A percentile compares a stretch with the other conserved stretches of the same genome.
phyloP scores from a whole-genome alignment of 768 basidiomycete species.

The Astraeus odoratus region DNA sequence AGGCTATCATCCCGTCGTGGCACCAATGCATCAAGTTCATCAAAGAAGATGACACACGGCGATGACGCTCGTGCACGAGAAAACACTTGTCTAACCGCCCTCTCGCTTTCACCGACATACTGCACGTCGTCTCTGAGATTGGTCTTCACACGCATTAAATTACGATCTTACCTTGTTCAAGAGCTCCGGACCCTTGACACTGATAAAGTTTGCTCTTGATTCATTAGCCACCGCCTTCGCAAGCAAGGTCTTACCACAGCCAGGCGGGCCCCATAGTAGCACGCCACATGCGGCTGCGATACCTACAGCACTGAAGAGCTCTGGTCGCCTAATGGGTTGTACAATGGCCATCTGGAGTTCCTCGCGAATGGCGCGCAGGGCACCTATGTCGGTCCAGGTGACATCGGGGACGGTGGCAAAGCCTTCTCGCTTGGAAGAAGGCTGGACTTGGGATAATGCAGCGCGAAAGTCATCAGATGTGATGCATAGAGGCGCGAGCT shows the following conservation, averaged over 20 bases:
- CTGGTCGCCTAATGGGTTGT: constrained; percentile 86
- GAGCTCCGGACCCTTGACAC: constrained; percentile 94
- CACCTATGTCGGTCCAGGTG: constrained; percentile 92
- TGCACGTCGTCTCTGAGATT: constrained; percentile 23
- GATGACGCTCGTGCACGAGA: constrained; percentile 88
- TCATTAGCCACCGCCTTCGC: constrained; percentile 99
- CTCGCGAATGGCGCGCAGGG: constrained; percentile 77
- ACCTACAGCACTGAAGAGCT: constrained; percentile 82
- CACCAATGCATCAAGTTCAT: constrained; percentile 89
- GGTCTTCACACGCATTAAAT: not conserved
- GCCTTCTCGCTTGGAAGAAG: constrained; percentile 95
- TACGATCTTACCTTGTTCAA: constrained; percentile 74
- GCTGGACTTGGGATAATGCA: constrained; percentile 87
- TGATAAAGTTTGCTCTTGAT: constrained; percentile 92
- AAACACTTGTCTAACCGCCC: constrained; percentile 92
- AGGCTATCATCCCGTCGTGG: constrained; percentile 85
- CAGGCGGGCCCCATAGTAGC: constrained; percentile 97
- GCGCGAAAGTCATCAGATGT: constrained; percentile 71
- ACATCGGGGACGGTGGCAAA: constrained; percentile 97
- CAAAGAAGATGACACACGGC: constrained; percentile 94
- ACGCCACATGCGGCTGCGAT: constrained; percentile 92
- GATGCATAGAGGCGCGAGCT: constrained; percentile 78
- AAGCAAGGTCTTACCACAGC: constrained; percentile 96
- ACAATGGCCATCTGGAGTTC: constrained; percentile 98
- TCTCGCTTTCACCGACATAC: constrained; percentile 97